Percentiles rank a stretch among this genome's conserved stretches.
Conservation (phyloP, 2,329 filamentous ascomycete species). For the Kalmusia sp. region DNA sequence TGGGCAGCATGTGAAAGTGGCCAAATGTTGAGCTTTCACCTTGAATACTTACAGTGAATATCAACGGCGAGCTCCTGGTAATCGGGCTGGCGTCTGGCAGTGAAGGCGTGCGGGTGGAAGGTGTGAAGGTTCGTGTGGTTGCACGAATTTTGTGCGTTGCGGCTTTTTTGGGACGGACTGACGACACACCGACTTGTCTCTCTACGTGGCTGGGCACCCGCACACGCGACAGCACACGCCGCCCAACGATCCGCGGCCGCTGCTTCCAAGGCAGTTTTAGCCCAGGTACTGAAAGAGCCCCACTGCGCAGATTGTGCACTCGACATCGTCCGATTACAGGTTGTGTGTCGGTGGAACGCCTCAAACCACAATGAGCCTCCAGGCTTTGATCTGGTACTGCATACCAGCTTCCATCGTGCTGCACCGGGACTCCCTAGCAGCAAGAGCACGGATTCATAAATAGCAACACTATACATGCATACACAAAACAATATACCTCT, state of each 20-base stretch:
- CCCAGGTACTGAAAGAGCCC: not conserved
- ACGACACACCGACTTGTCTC: not conserved
- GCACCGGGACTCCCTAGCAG: not conserved
- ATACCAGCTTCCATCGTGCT: too few species aligned
- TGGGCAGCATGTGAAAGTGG: slow-evolving; percentile 9
- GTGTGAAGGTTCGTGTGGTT: not conserved
- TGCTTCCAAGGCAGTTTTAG: not conserved
- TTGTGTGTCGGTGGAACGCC: too few species aligned
- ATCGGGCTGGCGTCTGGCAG: not conserved
- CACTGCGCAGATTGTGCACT: not conserved
- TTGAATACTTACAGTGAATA: slow-evolving; percentile 13
- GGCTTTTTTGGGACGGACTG: slow-evolving; percentile 10
- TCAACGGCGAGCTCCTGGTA: not conserved
- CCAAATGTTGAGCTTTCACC: not conserved
- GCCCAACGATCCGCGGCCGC: not conserved
- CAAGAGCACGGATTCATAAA: slow-evolving; percentile 13
- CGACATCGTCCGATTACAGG: not conserved
- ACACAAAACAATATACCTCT: slow-evolving; percentile 20
- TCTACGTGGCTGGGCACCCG: not conserved
- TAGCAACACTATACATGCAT: slow-evolving; percentile 17
- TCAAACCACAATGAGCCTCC: too few species aligned
- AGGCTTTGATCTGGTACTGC: too few species aligned
- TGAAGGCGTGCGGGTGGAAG: not conserved
- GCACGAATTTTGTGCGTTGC: slow-evolving; percentile 11
- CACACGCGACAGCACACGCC: slow-evolving; percentile 1